Conservation (phyloP, 352 stramenopile species). For the Pythium insidiosum region DNA sequence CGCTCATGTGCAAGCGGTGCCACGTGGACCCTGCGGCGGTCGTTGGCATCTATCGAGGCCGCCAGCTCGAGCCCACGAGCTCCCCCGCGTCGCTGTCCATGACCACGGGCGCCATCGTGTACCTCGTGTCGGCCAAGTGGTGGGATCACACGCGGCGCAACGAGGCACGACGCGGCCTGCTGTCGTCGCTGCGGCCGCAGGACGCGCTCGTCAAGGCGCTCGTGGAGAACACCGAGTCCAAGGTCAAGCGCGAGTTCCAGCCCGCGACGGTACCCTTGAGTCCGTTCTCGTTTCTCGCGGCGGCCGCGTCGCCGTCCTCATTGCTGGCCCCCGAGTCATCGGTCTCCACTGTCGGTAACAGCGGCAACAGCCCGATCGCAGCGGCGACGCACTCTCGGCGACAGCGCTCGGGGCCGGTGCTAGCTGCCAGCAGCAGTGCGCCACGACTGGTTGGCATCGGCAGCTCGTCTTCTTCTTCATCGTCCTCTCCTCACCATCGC, state of each 20-base stretch:
- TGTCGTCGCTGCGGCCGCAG: constrained; percentile 39
- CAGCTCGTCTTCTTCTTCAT: too few relatives aligned
- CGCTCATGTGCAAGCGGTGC: constrained; percentile 33
- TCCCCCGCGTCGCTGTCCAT: constrained; percentile 27
- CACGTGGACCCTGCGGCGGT: constrained; percentile 16
- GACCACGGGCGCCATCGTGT: constrained; percentile 31
- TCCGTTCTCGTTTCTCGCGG: neutral
- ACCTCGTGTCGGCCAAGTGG: constrained; percentile 37
- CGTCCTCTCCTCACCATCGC: too few relatives aligned
- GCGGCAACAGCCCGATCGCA: too few relatives aligned
- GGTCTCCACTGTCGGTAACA: neutral
- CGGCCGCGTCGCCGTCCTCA: neutral
- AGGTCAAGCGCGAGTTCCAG: constrained; percentile 23
- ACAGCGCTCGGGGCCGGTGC: too few relatives aligned
- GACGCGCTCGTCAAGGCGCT: constrained; percentile 37
- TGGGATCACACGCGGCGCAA: constrained; percentile 48
- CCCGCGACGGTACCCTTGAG: too few relatives aligned
- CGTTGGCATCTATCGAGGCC: constrained; percentile 33
- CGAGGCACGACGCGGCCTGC: constrained; percentile 32
- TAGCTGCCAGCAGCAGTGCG: too few relatives aligned
- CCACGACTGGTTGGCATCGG: too few relatives aligned
- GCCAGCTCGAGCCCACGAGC: constrained; percentile 25
- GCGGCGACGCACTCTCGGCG: too few relatives aligned
- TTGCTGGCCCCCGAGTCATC: too few relatives aligned
- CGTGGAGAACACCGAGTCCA: constrained; percentile 28